A percentile compares a stretch with the other conserved stretches of the same genome.
Evolutionary conservation across 73 alveolate genomes (phyloP).

Genomic region (Tetrahymena malaccensis): DNA sequence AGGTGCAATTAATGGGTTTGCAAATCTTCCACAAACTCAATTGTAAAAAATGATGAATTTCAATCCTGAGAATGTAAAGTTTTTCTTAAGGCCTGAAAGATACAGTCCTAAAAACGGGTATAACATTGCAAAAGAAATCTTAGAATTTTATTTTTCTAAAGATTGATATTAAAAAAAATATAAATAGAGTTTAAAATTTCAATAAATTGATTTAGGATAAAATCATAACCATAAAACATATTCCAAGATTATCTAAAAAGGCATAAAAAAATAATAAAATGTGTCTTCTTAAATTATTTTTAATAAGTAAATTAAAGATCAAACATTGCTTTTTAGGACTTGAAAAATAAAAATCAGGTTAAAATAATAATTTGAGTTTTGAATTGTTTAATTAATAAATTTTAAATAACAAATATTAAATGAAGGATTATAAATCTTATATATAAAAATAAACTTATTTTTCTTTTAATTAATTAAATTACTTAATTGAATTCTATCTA

Average conservation of each 20-base stretch:
- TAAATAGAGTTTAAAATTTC: background rate
- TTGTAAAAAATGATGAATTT: background rate
- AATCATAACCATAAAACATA: too few relatives aligned
- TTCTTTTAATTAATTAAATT: too few relatives aligned
- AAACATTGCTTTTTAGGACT: too few relatives aligned
- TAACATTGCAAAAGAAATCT: background rate
- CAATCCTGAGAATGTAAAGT: background rate
- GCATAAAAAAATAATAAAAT: too few relatives aligned
- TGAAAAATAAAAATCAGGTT: too few relatives aligned
- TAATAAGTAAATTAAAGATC: too few relatives aligned
- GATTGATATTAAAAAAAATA: background rate
- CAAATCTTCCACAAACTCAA: background rate
- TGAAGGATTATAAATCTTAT: background rate
- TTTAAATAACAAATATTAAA: background rate
- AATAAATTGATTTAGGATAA: background rate
- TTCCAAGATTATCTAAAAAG: too few relatives aligned
- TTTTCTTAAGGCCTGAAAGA: background rate
- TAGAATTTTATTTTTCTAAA: background rate
- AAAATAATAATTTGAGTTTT: background rate
- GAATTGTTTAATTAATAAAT: background rate
- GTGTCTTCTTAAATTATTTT: too few relatives aligned
- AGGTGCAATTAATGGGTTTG: background rate
- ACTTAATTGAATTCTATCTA: background rate
- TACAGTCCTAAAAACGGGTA: background rate
- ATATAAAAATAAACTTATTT: background rate